These are phyloP conservation scores for Colletotrichum horii DNA, from an alignment of 2,329 filamentous ascomycete genomes.

Conservation along the genomic window DNA sequence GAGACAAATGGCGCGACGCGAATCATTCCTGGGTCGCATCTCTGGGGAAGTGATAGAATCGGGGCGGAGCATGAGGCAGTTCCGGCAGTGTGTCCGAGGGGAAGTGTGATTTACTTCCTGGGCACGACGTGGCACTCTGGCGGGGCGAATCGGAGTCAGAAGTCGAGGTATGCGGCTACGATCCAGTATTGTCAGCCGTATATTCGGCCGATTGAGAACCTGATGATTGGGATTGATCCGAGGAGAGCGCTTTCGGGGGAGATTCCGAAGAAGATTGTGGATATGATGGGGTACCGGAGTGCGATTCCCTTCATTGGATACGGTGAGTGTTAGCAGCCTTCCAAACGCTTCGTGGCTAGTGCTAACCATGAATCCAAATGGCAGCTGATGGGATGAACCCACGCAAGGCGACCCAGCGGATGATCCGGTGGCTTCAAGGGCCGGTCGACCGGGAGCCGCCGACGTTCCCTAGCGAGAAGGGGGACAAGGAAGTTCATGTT, in stretches of 20 bases:
- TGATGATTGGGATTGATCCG: constrained; percentile 37
- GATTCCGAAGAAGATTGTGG: constrained; percentile 26
- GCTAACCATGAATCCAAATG: neutral
- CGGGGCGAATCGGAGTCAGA: constrained; percentile 34
- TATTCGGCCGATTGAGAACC: constrained; percentile 40
- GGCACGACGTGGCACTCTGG: constrained; percentile 42
- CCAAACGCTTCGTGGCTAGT: accelerated
- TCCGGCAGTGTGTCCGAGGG: constrained; percentile 36
- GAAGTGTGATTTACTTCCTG: constrained; percentile 39
- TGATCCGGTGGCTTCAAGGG: neutral
- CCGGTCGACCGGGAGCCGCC: neutral
- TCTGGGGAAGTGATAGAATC: constrained; percentile 31
- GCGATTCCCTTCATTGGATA: constrained; percentile 26
- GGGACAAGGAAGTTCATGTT: neutral
- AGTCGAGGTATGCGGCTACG: constrained; percentile 38
- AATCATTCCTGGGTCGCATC: constrained; percentile 38
- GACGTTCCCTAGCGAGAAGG: neutral
- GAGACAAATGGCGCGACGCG: constrained; percentile 37
- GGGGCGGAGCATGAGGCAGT: constrained; percentile 30
- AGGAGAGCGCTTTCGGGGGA: constrained; percentile 1
- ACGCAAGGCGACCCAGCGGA: neutral
- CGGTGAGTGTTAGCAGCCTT: neutral
- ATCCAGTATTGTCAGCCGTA: constrained; percentile 46
- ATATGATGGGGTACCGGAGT: constrained; percentile 29
- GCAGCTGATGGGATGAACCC: neutral